Evolutionary conservation across 495 filamentous ascomycete species (phyloP).

Genomic region (Neurospora sp.): DNA sequence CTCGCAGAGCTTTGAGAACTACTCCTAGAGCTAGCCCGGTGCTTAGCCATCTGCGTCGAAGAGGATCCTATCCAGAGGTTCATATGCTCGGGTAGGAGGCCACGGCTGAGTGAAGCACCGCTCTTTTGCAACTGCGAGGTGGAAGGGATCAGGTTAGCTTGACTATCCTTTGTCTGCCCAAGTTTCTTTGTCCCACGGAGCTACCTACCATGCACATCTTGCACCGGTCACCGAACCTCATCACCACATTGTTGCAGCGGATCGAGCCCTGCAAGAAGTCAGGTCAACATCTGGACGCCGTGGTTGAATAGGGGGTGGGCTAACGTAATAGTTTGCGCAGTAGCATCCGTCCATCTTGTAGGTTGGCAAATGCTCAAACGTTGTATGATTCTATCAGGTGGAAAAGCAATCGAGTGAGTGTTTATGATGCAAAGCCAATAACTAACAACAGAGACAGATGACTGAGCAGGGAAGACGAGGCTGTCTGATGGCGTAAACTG

Average conservation of each 20-base stretch:
- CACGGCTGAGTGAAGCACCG: conserved; percentile 16
- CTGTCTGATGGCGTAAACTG: not conserved
- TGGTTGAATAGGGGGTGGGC: conserved; percentile 4
- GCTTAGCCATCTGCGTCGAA: not conserved
- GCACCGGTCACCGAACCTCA: conserved; percentile 35
- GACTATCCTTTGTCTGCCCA: not conserved
- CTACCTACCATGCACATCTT: conserved; percentile 32
- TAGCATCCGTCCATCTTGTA: conserved; percentile 26
- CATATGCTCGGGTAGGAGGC: conserved; percentile 13
- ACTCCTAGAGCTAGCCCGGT: not conserved
- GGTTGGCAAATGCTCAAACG: not conserved
- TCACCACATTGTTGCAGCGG: conserved; percentile 36
- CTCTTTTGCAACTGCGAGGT: conserved; percentile 8
- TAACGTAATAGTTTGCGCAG: conserved; percentile 44
- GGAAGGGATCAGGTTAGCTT: not conserved
- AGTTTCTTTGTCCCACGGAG: not conserved
- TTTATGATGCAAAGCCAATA: not conserved
- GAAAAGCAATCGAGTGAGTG: not conserved
- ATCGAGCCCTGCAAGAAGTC: conserved; percentile 23
- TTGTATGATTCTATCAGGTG: not conserved
- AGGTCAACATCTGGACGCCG: conserved; percentile 2
- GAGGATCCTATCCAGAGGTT: conserved; percentile 7
- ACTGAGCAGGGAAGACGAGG: not conserved
- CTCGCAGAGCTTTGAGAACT: not conserved
- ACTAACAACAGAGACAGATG: not conserved